Percentiles rank a stretch among this genome's conserved stretches.
Conservation (phyloP, 305 asterid species). For the Fraxinus nigra region DNA sequence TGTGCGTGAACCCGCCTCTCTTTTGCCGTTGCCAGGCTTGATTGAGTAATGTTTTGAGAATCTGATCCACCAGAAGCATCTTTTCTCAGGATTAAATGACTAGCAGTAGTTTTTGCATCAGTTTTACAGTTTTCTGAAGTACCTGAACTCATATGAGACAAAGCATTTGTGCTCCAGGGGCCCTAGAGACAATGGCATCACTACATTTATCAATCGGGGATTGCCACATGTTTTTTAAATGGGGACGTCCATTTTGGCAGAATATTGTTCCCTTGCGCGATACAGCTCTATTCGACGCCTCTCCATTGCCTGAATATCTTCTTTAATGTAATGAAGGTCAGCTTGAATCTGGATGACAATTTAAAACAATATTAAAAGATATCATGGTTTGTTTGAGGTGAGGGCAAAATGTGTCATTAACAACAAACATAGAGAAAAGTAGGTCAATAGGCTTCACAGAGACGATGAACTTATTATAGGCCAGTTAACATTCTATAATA, state of each 20-base stretch:
- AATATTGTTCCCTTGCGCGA: conserved; percentile 61
- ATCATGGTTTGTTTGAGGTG: background rate
- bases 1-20: conserved; percentile 75
- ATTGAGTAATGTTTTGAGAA: conserved; percentile 49
- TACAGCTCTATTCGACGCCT: conserved; percentile 61
- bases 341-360: conserved; percentile 51
- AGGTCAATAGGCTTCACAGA: background rate
- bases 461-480: background rate
- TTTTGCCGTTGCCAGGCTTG: conserved; percentile 55
- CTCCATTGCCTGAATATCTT: conserved; percentile 79
- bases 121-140: conserved; percentile 40
- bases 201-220: conserved; percentile 44
- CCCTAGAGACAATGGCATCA: conserved; percentile 31
- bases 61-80: conserved; percentile 54
- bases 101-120: conserved; percentile 50
- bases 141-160: conserved; percentile 35
- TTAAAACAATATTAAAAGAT: background rate
- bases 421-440: conserved; percentile 1
- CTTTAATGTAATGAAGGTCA: conserved; percentile 75
- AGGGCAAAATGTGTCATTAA: background rate
- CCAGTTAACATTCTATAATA: background rate
- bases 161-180: conserved; percentile 41
- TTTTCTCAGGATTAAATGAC: conserved; percentile 41
- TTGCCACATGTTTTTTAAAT: conserved; percentile 43
- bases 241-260: conserved; percentile 51